Evolutionary conservation across 1,284 basidiomycete species (phyloP).

Genomic region (Puccinia triticina): DNA sequence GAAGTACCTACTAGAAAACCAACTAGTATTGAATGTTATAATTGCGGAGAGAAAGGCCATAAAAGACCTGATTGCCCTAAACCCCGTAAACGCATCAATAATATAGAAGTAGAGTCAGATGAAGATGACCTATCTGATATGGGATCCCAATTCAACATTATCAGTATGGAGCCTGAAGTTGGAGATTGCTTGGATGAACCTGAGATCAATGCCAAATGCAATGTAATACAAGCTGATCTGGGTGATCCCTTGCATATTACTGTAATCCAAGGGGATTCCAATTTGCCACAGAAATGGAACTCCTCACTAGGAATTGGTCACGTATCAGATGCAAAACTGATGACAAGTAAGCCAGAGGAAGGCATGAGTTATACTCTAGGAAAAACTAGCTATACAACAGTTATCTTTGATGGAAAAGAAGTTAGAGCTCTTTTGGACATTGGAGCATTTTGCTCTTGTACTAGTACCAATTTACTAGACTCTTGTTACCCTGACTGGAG

Average conservation of each 20-base stretch:
- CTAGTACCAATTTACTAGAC: not conserved
- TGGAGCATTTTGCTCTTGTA: constrained; percentile 1
- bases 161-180: no score
- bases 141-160: not conserved
- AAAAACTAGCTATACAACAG: not conserved
- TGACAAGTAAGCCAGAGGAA: not conserved
- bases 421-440: not conserved
- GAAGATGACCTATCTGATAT: no score
- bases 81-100: no score
- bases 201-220: not conserved
- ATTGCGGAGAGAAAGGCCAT: no score
- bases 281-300: not conserved
- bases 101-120: no score
- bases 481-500: not conserved
- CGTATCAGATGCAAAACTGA: not conserved
- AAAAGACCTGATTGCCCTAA: no score
- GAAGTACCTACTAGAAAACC: no score
- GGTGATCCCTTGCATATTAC: not conserved
- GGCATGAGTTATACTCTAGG: constrained; percentile 4
- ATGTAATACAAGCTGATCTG: not conserved
- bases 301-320: not conserved
- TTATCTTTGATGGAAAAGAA: not conserved
- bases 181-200: not conserved
- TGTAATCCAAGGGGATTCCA: not conserved
- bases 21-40: no score